phyloP scores from a whole-genome alignment of 169 alveolate species.

The Plasmodium vivax region DNA sequence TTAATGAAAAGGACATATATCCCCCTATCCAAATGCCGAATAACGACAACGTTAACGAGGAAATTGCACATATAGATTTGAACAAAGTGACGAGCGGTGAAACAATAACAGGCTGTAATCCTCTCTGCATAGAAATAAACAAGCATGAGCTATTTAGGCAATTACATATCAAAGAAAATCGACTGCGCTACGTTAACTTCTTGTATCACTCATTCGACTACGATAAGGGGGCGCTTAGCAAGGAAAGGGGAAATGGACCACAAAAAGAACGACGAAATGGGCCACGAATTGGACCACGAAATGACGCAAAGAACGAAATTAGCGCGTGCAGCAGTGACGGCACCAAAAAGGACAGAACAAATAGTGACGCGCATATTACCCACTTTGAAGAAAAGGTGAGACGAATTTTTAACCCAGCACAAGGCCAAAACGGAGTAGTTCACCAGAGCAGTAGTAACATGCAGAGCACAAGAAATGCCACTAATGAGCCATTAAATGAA shows the following conservation, averaged over 20 bases:
- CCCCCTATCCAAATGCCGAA: neutral
- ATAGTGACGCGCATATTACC: neutral
- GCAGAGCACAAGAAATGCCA: neutral
- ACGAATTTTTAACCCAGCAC: neutral
- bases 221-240: conserved; percentile 6
- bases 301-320: neutral
- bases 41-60: neutral
- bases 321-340: neutral
- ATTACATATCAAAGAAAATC: conserved; percentile 47
- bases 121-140: conserved; percentile 32
- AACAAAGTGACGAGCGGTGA: neutral
- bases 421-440: neutral
- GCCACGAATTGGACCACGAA: neutral
- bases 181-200: conserved; percentile 20
- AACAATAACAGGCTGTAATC: conserved; percentile 34
- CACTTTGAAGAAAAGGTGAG: conserved; percentile 24
- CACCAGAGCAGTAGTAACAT: neutral
- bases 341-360: neutral
- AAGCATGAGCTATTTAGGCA: conserved; percentile 42
- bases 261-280: neutral
- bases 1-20: neutral
- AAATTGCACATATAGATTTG: neutral
- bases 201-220: conserved; percentile 64
- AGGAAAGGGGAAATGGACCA: conserved; percentile 1
- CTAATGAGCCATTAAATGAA: neutral